Evolutionary conservation across 2,329 filamentous ascomycete genomes (phyloP).

Genomic region (Microthyrium microscopicum): DNA sequence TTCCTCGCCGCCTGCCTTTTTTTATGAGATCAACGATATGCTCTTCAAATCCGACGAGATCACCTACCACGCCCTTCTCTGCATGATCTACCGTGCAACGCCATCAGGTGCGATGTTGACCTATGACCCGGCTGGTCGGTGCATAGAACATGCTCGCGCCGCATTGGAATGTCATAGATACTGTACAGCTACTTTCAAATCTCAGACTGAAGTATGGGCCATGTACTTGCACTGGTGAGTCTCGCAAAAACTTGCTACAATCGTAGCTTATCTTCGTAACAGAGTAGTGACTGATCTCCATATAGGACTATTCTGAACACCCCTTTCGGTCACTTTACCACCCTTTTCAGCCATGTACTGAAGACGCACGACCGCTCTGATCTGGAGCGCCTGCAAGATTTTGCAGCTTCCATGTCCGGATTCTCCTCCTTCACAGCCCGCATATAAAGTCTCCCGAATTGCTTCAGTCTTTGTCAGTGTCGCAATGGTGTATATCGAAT

Average conservation of each 20-base stretch:
- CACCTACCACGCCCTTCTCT: constrained; percentile 1
- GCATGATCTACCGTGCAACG: constrained; percentile 2
- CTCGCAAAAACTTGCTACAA: neutral
- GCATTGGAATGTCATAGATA: constrained; percentile 17
- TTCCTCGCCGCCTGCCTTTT: no score
- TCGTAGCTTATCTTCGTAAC: neutral
- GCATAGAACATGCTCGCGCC: constrained; percentile 10
- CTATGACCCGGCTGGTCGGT: constrained; percentile 5
- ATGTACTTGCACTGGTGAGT: constrained; percentile 20
- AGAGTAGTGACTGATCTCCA: neutral
- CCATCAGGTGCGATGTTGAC: neutral
- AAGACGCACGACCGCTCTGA: constrained; percentile 37
- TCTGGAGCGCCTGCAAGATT: constrained; percentile 34
- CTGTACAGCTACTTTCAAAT: no score
- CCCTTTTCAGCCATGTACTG: constrained; percentile 31
- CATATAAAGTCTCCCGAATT: constrained; percentile 44
- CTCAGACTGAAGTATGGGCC: constrained; percentile 10
- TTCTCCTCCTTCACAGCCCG: constrained; percentile 38
- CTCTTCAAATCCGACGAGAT: constrained; percentile 4
- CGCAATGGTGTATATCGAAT: constrained; percentile 44
- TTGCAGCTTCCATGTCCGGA: constrained; percentile 12
- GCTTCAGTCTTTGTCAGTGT: constrained; percentile 46
- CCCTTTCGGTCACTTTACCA: constrained; percentile 33
- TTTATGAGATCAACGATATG: neutral
- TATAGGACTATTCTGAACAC: constrained; percentile 24